Conservation (phyloP, 2,329 filamentous ascomycete genomes). For the Zymoseptoria passerinii region DNA sequence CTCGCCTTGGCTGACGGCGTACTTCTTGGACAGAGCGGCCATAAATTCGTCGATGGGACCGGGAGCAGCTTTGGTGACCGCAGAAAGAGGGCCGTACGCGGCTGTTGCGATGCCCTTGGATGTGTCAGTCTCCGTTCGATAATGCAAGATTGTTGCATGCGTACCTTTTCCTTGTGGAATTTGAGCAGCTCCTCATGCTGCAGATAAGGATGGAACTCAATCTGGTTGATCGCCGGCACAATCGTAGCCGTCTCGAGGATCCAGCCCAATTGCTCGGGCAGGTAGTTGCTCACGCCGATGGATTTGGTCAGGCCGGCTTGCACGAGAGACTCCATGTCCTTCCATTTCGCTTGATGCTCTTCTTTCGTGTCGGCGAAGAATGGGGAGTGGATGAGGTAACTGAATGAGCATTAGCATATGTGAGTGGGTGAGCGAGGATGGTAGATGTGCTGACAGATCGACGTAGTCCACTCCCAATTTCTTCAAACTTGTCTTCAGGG, state of each 20-base stretch:
- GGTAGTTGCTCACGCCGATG: slow-evolving; percentile 57
- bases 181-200: slow-evolving; percentile 15
- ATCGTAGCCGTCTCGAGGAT: slow-evolving; percentile 47
- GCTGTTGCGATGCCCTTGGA: slow-evolving; percentile 39
- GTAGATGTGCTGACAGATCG: slow-evolving; percentile 43
- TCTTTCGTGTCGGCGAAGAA: slow-evolving; percentile 48
- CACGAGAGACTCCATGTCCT: slow-evolving; percentile 51
- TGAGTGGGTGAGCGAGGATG: background rate
- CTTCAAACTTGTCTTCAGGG: slow-evolving; percentile 49
- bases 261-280: slow-evolving; percentile 46
- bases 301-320: slow-evolving; percentile 49
- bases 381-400: slow-evolving; percentile 54
- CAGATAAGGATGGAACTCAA: slow-evolving; percentile 20
- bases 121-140: background rate
- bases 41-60: slow-evolving; percentile 50
- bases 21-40: slow-evolving; percentile 49
- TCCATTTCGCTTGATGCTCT: slow-evolving; percentile 51
- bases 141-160: background rate
- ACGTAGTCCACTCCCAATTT: slow-evolving; percentile 55
- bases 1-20: slow-evolving; percentile 50
- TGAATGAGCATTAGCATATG: slow-evolving; percentile 21
- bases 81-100: slow-evolving; percentile 41
- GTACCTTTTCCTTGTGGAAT: slow-evolving; percentile 39
- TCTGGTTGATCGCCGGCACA: slow-evolving; percentile 25
- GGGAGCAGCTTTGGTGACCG: slow-evolving; percentile 46